Percentiles rank a stretch among this genome's conserved stretches.
phyloP scores from a whole-genome alignment of 2,329 filamentous ascomycete species.

The Venturia effusa region DNA sequence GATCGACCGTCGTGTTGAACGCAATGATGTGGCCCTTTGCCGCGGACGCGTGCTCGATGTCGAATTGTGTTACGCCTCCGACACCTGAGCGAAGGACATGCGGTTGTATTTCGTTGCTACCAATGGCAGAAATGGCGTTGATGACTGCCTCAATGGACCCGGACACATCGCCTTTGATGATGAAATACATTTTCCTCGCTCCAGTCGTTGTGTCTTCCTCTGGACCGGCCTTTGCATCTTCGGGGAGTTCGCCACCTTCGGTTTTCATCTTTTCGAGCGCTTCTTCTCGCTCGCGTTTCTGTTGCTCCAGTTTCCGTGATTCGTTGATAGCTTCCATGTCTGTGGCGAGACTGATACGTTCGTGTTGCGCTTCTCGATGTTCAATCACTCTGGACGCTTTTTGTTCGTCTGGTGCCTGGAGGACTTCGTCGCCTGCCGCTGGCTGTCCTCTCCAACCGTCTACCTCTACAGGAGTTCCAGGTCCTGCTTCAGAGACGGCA shows the following conservation, averaged over 20 bases:
- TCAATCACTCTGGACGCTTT: constrained; percentile 68
- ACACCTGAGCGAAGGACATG: constrained; percentile 67
- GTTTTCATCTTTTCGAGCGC: constrained; percentile 25
- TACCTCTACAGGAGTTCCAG: constrained; percentile 83
- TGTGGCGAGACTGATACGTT: constrained; percentile 52
- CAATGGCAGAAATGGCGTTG: constrained; percentile 64
- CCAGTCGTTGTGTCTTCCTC: constrained; percentile 32
- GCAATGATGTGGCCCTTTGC: constrained; percentile 69
- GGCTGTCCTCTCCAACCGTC: constrained; percentile 91
- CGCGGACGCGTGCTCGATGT: constrained; percentile 75
- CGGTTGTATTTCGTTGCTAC: constrained; percentile 73
- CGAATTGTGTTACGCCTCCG: constrained; percentile 71
- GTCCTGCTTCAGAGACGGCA: constrained; percentile 61
- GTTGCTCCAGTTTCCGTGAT: constrained; percentile 43
- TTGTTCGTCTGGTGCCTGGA: constrained; percentile 71
- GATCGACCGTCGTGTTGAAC: constrained; percentile 68
- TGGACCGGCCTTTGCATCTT: constrained; percentile 18
- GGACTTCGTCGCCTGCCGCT: constrained; percentile 72
- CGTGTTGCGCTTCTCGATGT: constrained; percentile 61
- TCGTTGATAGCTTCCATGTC: constrained; percentile 73
- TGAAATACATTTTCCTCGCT: constrained; percentile 59
- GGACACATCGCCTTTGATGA: constrained; percentile 85
- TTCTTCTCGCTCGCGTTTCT: constrained; percentile 51
- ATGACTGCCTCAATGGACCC: constrained; percentile 88
- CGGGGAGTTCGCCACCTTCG: constrained; percentile 16